Conservation (phyloP, 148 eudicot species). For the Pharnaceum exiguum region DNA sequence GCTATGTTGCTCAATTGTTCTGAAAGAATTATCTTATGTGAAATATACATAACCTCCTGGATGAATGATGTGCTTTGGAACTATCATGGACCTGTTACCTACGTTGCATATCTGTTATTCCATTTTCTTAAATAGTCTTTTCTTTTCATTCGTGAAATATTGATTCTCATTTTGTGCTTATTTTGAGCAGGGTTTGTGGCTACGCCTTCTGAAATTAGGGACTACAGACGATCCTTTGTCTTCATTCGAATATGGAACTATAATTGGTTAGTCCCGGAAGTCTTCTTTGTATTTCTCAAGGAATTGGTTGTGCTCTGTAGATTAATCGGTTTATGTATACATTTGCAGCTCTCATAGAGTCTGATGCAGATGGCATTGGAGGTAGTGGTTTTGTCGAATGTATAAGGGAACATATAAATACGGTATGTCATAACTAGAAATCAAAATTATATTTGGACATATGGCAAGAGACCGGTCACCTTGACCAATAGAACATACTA, state of each 20-base stretch:
- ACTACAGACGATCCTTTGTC: slow-evolving; percentile 95
- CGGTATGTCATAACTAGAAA: slow-evolving; percentile 66
- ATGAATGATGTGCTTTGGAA: no score
- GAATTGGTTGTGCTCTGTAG: slow-evolving; percentile 1
- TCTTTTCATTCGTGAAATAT: background rate
- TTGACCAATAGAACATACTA: no score
- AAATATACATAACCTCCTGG: no score
- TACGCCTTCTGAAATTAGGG: slow-evolving; percentile 90
- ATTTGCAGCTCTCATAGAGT: slow-evolving; percentile 90
- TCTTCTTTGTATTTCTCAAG: background rate
- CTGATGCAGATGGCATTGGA: slow-evolving; percentile 99
- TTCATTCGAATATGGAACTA: slow-evolving; percentile 98
- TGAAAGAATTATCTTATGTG: no score
- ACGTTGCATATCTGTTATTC: background rate
- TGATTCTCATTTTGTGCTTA: slow-evolving; percentile 1
- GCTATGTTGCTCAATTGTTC: no score
- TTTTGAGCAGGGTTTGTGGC: slow-evolving; percentile 79
- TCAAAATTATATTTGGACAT: no score
- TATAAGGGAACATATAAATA: slow-evolving; percentile 95
- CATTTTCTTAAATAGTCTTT: background rate
- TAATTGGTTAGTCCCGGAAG: slow-evolving; percentile 54
- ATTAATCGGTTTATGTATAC: slow-evolving; percentile 1
- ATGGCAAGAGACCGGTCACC: no score
- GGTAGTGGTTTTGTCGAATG: slow-evolving; percentile 99
- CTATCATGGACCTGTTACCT: no score